Conservation (phyloP, 2,329 filamentous ascomycete genomes). For the Zalaria sp. region DNA sequence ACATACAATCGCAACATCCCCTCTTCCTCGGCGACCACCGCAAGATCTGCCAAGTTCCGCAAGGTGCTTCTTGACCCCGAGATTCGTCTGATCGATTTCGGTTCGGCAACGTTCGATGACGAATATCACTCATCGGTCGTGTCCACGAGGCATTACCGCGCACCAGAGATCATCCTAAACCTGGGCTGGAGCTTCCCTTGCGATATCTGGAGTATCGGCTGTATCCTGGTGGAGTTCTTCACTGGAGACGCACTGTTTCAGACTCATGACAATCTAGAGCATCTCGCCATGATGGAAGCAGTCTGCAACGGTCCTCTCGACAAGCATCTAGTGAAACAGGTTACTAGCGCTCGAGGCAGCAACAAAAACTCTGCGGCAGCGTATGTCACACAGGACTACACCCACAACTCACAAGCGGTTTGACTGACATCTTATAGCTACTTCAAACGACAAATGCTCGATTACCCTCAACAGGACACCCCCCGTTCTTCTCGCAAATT, state of each 20-base stretch:
- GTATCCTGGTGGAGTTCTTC: constrained; percentile 55
- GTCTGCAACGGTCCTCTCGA: constrained; percentile 45
- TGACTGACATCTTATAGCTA: constrained; percentile 6
- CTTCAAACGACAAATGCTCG: constrained; percentile 35
- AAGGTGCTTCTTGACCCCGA: constrained; percentile 51
- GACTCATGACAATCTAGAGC: constrained; percentile 54
- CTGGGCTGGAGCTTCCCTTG: constrained; percentile 55
- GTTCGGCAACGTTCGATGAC: constrained; percentile 53
- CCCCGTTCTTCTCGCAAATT: constrained; percentile 51
- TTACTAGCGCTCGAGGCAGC: constrained; percentile 32
- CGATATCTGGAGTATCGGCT: constrained; percentile 57
- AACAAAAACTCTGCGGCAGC: constrained; percentile 40
- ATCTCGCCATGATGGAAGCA: constrained; percentile 56
- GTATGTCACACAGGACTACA: constrained; percentile 24
- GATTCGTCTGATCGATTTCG: constrained; percentile 54
- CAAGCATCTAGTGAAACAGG: constrained; percentile 37
- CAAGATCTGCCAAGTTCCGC: constrained; percentile 44
- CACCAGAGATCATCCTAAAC: constrained; percentile 53
- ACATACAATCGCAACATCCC: constrained; percentile 55
- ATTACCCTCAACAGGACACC: constrained; percentile 50
- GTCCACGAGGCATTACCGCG: constrained; percentile 51
- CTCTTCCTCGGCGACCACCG: constrained; percentile 45
- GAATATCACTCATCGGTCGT: constrained; percentile 57
- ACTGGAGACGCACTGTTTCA: constrained; percentile 55
- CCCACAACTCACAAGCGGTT: not conserved